phyloP scores from a whole-genome alignment of 2,329 filamentous ascomycete species.

The Arthroderma sp. region DNA sequence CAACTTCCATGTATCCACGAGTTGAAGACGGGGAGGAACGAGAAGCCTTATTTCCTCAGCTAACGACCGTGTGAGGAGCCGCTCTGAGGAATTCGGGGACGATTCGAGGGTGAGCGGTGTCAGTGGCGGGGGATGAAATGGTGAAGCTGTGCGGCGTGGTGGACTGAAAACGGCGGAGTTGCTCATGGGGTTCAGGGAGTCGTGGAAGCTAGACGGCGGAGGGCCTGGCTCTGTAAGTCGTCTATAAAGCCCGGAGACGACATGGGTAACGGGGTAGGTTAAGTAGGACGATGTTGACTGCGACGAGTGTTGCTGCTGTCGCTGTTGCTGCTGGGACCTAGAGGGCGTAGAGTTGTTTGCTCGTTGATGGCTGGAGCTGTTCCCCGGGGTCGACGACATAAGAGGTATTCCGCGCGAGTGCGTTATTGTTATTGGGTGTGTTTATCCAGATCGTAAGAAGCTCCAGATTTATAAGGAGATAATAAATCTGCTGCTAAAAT shows the following conservation, averaged over 20 bases:
- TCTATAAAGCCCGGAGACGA: slow-evolving; percentile 53
- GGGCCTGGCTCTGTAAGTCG: slow-evolving; percentile 43
- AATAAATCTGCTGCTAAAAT: not conserved
- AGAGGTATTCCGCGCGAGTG: no score
- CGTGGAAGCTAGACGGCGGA: slow-evolving; percentile 13
- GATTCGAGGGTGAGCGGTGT: slow-evolving; percentile 60
- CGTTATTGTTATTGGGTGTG: not conserved
- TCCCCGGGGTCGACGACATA: slow-evolving; percentile 3
- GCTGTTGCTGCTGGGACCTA: slow-evolving; percentile 5
- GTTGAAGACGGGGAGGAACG: slow-evolving; percentile 72
- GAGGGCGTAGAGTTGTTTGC: not conserved
- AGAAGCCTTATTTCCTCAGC: slow-evolving; percentile 90
- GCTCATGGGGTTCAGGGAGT: slow-evolving; percentile 15
- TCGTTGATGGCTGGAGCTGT: not conserved
- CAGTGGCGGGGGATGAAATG: slow-evolving; percentile 77
- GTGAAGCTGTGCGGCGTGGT: slow-evolving; percentile 53
- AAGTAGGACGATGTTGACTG: slow-evolving; percentile 37
- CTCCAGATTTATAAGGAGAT: not conserved
- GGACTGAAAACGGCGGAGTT: slow-evolving; percentile 48
- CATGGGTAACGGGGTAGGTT: slow-evolving; percentile 41
- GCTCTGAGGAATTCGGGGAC: slow-evolving; percentile 47
- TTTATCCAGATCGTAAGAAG: not conserved
- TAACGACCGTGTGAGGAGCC: slow-evolving; percentile 56
- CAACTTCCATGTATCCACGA: slow-evolving; percentile 75
- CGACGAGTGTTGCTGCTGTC: slow-evolving; percentile 11